These are phyloP conservation scores for Malus fusca DNA, from an alignment of 306 rosid genomes.

Conservation along the genomic window DNA sequence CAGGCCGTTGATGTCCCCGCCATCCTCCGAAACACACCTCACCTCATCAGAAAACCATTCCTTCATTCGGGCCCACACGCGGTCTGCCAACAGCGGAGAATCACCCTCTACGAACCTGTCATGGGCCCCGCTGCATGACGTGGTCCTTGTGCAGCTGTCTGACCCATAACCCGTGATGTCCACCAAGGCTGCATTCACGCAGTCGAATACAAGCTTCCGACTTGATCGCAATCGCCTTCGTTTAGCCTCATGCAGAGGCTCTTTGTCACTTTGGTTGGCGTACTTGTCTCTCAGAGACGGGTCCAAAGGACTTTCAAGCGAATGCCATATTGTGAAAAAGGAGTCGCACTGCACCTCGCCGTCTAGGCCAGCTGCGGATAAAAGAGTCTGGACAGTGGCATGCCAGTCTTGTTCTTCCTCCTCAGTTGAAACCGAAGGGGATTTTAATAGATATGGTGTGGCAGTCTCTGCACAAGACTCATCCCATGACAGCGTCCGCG, in stretches of 20 bases:
- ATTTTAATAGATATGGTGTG: conserved; percentile 39
- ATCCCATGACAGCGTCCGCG: conserved; percentile 78
- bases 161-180: conserved; percentile 50
- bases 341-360: conserved; percentile 31
- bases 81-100: conserved; percentile 44
- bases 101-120: conserved; percentile 26
- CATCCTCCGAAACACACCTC: conserved; percentile 42
- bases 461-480: conserved; percentile 49
- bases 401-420: conserved; percentile 68
- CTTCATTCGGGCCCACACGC: conserved; percentile 60
- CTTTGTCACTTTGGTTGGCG: conserved; percentile 38
- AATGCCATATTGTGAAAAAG: conserved; percentile 48
- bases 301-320: conserved; percentile 70
- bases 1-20: conserved; percentile 62
- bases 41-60: conserved; percentile 50
- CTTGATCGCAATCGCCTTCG: conserved; percentile 64
- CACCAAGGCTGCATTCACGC: conserved; percentile 47
- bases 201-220: conserved; percentile 74
- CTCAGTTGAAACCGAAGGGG: conserved; percentile 40
- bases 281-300: conserved; percentile 74
- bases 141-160: conserved; percentile 19
- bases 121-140: conserved; percentile 30
- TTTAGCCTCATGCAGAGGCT: conserved; percentile 56
- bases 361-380: conserved; percentile 60
- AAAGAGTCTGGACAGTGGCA: conserved; percentile 46